Evolutionary conservation across 805 yeast species (phyloP).

Genomic region (Spathaspora sp.): DNA sequence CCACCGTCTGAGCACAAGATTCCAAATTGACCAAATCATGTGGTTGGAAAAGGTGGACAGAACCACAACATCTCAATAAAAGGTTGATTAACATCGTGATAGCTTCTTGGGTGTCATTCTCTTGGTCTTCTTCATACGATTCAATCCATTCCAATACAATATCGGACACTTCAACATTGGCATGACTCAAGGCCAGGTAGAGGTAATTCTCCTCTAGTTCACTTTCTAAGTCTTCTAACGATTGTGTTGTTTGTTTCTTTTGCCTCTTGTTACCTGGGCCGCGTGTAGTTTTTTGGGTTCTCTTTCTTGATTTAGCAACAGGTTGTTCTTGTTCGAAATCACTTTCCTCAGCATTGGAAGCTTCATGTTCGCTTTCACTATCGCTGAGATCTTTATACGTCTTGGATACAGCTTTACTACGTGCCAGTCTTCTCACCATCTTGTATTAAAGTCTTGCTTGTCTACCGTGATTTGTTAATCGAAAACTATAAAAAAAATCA

Average conservation of each 20-base stretch:
- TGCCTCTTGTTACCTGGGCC: conserved; percentile 7
- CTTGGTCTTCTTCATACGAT: conserved; percentile 19
- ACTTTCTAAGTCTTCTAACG: conserved; percentile 10
- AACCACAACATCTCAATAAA: conserved; percentile 68
- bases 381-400: conserved; percentile 10
- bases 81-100: conserved; percentile 65
- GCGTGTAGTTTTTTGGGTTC: conserved; percentile 1
- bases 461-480: neutral
- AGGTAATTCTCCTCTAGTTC: conserved; percentile 28
- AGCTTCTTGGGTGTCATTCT: conserved; percentile 36
- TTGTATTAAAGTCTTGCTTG: neutral
- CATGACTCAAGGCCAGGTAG: conserved; percentile 26
- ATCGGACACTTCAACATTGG: conserved; percentile 28
- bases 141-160: conserved; percentile 40
- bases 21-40: conserved; percentile 75
- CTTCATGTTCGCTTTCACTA: conserved; percentile 8
- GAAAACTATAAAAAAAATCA: neutral
- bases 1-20: conserved; percentile 68
- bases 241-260: conserved; percentile 1
- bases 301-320: conserved; percentile 3
- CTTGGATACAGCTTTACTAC: neutral
- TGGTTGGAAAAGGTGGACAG: conserved; percentile 58
- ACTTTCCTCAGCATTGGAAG: conserved; percentile 8
- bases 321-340: conserved; percentile 11
- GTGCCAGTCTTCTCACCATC: conserved; percentile 8